Percentiles rank a stretch among this genome's conserved stretches.
Conservation (phyloP, 2,329 filamentous ascomycete species). For the Colletotrichum liaoningense region DNA sequence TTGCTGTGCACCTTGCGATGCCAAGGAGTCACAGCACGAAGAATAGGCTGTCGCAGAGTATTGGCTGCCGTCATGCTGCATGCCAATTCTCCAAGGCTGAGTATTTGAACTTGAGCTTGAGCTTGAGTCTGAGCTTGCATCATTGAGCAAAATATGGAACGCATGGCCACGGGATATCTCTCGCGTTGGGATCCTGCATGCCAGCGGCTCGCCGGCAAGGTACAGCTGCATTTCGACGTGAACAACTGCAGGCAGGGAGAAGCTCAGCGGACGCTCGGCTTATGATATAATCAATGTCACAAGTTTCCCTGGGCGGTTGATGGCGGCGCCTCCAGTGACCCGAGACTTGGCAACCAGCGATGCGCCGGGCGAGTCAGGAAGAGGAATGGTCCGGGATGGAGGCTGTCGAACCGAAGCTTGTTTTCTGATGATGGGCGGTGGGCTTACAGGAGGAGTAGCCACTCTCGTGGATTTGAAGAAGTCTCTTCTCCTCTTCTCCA, state of each 20-base stretch:
- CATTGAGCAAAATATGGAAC: not conserved
- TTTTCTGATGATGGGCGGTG: constrained; percentile 16
- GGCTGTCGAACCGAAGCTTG: constrained; percentile 32
- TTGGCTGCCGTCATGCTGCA: constrained; percentile 21
- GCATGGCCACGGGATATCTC: not conserved
- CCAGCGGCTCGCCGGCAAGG: not conserved
- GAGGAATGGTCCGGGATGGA: constrained; percentile 17
- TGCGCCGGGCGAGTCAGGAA: constrained; percentile 20
- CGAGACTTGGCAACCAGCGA: constrained; percentile 22
- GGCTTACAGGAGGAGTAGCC: constrained; percentile 6
- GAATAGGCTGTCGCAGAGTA: not conserved
- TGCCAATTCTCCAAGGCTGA: not conserved
- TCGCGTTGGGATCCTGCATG: not conserved
- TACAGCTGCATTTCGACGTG: not conserved
- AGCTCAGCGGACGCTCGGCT: constrained; percentile 1
- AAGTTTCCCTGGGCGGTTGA: not conserved
- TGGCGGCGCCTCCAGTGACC: constrained; percentile 13
- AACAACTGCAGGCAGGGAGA: not conserved
- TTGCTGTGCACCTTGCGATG: not conserved
- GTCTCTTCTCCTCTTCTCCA: not conserved
- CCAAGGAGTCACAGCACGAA: constrained; percentile 18
- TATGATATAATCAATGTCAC: constrained; percentile 18
- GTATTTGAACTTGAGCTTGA: not conserved
- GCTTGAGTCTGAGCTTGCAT: not conserved
- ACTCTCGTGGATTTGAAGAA: not conserved